Base-by-base conservation (phyloP, 1,284 basidiomycete species). In the Ustilago sp. region DNA sequence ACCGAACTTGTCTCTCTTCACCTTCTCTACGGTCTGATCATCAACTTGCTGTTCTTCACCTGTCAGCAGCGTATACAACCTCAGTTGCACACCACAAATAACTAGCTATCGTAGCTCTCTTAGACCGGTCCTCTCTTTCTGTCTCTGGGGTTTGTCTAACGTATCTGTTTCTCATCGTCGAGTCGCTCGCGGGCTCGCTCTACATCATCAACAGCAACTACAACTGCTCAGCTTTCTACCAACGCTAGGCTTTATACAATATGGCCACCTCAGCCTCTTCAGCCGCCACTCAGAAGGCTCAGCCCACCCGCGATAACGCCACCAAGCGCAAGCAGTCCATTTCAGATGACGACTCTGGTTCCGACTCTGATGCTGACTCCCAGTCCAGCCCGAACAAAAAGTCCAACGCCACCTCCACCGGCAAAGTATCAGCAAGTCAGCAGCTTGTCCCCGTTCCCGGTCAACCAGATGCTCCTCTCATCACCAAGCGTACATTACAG, bases 401-500 rank as follows among this genome's bases (percentile, higher is more conserved):
- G 48, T 28, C 28, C 36, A 43, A 51, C 53, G 45, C 36, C 50
- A 56, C 66, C n/a, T 59, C 74, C 15, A 51, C 58, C 41, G 65
- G 60, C 63, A 77, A 69, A 31, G 31, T 63, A 9, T 77, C 75
- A 4, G 70, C 75, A 28, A 69, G 66, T 32, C 75, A 77, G 45
- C 70, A 80, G 68, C 74, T 79, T 17, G 77, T 79, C 7, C 74
- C 74, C 31, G 72, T 74, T 4, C 75, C 75, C 53, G 71, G 68
- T 39, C 75, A 74, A 32, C 68, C 71, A 6, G 74, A 76, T 45
- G 80, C 80, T 45, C 72, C 76, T 12, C 66, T 73, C 43, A 80
- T 82, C 48, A 80, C 80, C 11, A 83, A 83, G 68, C 65, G 81
- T 28, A 83, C 81, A 4, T 68, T 83, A 0, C 81, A 83, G 60